Conservation (phyloP, 768 basidiomycete species). For the Russula lepida region DNA sequence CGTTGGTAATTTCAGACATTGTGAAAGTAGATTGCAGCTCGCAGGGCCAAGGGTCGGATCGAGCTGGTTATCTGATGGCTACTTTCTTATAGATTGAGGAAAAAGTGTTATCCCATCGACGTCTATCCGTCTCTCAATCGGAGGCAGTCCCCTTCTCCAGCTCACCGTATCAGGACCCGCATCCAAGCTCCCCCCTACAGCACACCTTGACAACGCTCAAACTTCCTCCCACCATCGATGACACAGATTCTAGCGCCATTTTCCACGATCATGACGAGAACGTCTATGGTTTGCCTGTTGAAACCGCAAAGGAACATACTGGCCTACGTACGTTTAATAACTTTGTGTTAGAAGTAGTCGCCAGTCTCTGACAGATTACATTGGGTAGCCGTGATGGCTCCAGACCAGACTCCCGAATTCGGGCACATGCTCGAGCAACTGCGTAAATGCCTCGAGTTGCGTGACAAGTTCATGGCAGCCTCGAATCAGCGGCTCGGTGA, state of each 20-base stretch:
- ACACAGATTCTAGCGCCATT: neutral
- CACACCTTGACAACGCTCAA: neutral
- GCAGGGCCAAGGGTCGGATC: neutral
- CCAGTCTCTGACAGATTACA: slow-evolving; percentile 12
- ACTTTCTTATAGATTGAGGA: slow-evolving; percentile 52
- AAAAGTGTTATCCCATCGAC: slow-evolving; percentile 59
- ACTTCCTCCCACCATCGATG: slow-evolving; percentile 2
- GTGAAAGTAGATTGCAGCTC: neutral
- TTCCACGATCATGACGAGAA: neutral
- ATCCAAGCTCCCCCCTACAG: neutral
- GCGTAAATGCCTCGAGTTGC: slow-evolving; percentile 77
- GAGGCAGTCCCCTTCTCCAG: slow-evolving; percentile 27
- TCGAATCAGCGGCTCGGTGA: slow-evolving; percentile 92
- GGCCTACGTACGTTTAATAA: neutral
- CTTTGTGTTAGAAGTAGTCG: slow-evolving; percentile 15
- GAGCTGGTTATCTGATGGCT: neutral
- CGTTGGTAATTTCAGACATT: slow-evolving; percentile 23
- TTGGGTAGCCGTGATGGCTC: neutral
- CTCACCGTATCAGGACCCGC: slow-evolving; percentile 20
- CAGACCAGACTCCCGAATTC: slow-evolving; percentile 25
- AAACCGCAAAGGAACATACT: slow-evolving; percentile 6
- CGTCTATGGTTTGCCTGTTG: neutral
- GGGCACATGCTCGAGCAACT: slow-evolving; percentile 55
- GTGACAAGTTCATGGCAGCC: slow-evolving; percentile 89
- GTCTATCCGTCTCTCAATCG: slow-evolving; percentile 43